These are phyloP conservation scores for Cyberlindnera bimundalis DNA, from an alignment of 805 yeast species.

Conservation along the genomic window DNA sequence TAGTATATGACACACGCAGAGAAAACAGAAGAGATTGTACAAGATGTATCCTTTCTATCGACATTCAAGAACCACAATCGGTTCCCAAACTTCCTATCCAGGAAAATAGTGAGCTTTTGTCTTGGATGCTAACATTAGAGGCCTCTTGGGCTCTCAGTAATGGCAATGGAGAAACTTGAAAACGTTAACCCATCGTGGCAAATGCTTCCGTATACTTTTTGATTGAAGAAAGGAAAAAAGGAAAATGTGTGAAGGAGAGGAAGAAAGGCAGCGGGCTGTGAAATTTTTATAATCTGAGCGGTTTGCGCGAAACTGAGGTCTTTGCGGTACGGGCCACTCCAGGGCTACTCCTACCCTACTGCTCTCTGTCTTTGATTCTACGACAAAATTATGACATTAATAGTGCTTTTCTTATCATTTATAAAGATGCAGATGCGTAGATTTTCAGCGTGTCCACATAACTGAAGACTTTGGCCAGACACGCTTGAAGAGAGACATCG, in stretches of 20 bases:
- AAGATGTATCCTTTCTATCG: constrained; percentile 30
- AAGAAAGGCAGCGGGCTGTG: constrained; percentile 1
- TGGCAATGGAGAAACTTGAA: constrained; percentile 32
- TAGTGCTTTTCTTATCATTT: not conserved
- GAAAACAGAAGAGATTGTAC: not conserved
- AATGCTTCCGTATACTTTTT: constrained; percentile 32
- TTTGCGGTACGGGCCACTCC: constrained; percentile 12
- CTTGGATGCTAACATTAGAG: constrained; percentile 31
- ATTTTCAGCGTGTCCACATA: constrained; percentile 30
- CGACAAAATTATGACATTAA: constrained; percentile 3
- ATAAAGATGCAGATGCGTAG: not conserved
- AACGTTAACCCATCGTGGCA: constrained; percentile 32
- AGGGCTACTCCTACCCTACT: constrained; percentile 2
- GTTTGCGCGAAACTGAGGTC: no score
- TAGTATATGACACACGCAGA: not conserved
- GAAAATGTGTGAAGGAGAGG: constrained; percentile 3
- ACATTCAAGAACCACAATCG: constrained; percentile 30
- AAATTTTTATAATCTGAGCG: constrained; percentile 8
- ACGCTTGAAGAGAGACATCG: constrained; percentile 90
- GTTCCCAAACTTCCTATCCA: constrained; percentile 33
- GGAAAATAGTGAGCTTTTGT: constrained; percentile 22
- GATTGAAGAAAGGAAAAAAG: constrained; percentile 28
- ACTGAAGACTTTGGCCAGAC: constrained; percentile 72
- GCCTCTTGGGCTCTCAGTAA: constrained; percentile 27
- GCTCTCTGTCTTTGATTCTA: not conserved